Conservation (phyloP, 23 red algal genomes). For the Agarophyton chilense region DNA sequence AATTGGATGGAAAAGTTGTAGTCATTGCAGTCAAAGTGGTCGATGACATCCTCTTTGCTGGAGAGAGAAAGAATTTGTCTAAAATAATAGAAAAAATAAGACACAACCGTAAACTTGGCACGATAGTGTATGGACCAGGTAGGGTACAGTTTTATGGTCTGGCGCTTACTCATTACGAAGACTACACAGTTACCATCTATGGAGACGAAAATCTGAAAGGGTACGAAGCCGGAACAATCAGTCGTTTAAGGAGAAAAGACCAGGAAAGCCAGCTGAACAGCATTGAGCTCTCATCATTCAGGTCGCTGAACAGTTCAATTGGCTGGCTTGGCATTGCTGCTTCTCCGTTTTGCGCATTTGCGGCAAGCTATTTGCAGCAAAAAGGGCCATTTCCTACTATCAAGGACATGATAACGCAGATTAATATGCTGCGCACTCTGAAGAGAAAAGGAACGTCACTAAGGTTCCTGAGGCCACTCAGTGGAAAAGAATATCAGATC, state of each 20-base stretch:
- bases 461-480: not conserved
- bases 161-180: not conserved
- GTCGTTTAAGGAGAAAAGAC: not conserved
- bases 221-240: not conserved
- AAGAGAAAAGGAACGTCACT: not conserved
- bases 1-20: not conserved
- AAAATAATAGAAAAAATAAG: not conserved
- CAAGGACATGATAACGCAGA: conserved; percentile 19
- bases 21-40: conserved; percentile 39
- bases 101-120: conserved; percentile 1
- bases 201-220: conserved; percentile 21
- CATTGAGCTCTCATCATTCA: conserved; percentile 8
- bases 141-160: conserved; percentile 22
- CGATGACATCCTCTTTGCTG: conserved; percentile 46
- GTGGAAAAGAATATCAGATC: not conserved
- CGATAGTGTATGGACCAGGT: conserved; percentile 21
- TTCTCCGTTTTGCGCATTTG: conserved; percentile 29
- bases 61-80: not conserved
- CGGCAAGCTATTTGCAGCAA: conserved; percentile 43
- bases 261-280: not conserved
- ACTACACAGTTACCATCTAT: not conserved
- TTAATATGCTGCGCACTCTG: not conserved
- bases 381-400: not conserved
- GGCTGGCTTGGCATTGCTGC: conserved; percentile 22
- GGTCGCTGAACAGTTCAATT: conserved; percentile 12